Conservation (phyloP, 129 eudicot species). For the Heracleum sosnowskyi region DNA sequence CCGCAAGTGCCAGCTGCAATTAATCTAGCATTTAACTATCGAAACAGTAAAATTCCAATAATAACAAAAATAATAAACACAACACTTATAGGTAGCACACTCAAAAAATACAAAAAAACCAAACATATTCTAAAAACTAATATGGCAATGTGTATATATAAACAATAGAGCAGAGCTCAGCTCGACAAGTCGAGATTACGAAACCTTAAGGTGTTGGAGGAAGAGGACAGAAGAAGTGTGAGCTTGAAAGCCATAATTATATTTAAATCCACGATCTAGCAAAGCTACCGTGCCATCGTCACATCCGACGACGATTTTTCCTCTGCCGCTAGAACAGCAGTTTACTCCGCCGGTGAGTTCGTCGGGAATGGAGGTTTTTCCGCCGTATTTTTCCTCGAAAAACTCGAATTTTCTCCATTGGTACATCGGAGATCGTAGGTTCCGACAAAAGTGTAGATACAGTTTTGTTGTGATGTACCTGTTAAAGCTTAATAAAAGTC, state of each 20-base stretch:
- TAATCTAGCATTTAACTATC: too few species aligned
- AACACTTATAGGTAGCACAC: too few species aligned
- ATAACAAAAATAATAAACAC: too few species aligned
- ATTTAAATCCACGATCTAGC: slow-evolving; percentile 87
- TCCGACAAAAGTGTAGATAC: neutral
- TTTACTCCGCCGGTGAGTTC: slow-evolving; percentile 50
- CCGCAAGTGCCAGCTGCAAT: neutral
- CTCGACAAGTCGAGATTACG: neutral
- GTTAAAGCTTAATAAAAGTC: too few species aligned
- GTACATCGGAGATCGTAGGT: slow-evolving; percentile 33
- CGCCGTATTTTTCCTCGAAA: slow-evolving; percentile 81
- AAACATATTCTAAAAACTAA: too few species aligned
- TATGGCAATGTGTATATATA: neutral
- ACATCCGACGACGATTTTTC: slow-evolving; percentile 66
- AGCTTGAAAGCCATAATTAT: slow-evolving; percentile 72
- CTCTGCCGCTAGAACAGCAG: slow-evolving; percentile 85
- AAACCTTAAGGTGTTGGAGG: slow-evolving; percentile 87
- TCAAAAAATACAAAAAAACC: too few species aligned
- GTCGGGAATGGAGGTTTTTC: slow-evolving; percentile 48
- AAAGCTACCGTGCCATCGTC: slow-evolving; percentile 59
- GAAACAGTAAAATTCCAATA: neutral
- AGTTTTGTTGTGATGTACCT: neutral
- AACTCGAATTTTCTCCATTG: slow-evolving; percentile 97
- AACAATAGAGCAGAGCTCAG: too few species aligned
- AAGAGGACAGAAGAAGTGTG: slow-evolving; percentile 77